A percentile compares a stretch with the other conserved stretches of the same genome.
phyloP scores from a whole-genome alignment of 2,329 filamentous ascomycete species.

The Colletotrichum musae region DNA sequence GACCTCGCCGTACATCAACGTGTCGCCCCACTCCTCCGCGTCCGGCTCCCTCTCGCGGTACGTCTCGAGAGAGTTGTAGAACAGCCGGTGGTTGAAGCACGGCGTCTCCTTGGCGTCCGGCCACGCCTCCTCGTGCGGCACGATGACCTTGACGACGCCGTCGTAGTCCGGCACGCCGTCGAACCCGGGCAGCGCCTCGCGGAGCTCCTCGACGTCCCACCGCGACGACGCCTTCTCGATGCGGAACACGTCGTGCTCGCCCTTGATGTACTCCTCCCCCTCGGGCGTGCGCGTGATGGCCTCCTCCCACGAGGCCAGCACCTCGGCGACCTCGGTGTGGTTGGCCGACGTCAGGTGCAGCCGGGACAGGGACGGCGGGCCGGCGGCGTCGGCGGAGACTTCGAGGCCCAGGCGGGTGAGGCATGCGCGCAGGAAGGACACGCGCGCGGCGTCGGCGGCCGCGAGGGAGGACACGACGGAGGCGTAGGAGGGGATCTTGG shows the following conservation, averaged over 20 bases:
- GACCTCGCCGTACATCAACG: slow-evolving; percentile 90
- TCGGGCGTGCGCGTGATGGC: slow-evolving; percentile 75
- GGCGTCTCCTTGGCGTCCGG: slow-evolving; percentile 83
- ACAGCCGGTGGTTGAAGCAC: slow-evolving; percentile 87
- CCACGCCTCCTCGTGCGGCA: slow-evolving; percentile 77
- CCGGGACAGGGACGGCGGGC: slow-evolving; percentile 83
- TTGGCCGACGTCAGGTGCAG: slow-evolving; percentile 84
- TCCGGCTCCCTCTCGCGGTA: slow-evolving; percentile 73
- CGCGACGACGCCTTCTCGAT: slow-evolving; percentile 77
- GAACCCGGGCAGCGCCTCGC: slow-evolving; percentile 62
- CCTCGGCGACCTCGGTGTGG: slow-evolving; percentile 74
- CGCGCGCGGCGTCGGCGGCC: slow-evolving; percentile 78
- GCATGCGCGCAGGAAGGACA: slow-evolving; percentile 83
- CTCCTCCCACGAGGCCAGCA: slow-evolving; percentile 77
- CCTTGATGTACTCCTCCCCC: slow-evolving; percentile 78
- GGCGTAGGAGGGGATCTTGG: slow-evolving; percentile 76
- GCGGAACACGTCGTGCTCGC: slow-evolving; percentile 86
- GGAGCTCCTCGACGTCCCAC: slow-evolving; percentile 71
- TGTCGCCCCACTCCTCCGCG: slow-evolving; percentile 79
- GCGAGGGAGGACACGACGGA: slow-evolving; percentile 77
- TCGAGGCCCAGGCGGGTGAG: slow-evolving; percentile 86
- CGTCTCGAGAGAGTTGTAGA: slow-evolving; percentile 78
- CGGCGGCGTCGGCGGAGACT: slow-evolving; percentile 77
- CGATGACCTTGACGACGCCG: slow-evolving; percentile 79
- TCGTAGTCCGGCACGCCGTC: slow-evolving; percentile 82